Evolutionary conservation across 1,284 basidiomycete genomes (phyloP).

Genomic region (Cutaneotrichosporon cyanovorans): DNA sequence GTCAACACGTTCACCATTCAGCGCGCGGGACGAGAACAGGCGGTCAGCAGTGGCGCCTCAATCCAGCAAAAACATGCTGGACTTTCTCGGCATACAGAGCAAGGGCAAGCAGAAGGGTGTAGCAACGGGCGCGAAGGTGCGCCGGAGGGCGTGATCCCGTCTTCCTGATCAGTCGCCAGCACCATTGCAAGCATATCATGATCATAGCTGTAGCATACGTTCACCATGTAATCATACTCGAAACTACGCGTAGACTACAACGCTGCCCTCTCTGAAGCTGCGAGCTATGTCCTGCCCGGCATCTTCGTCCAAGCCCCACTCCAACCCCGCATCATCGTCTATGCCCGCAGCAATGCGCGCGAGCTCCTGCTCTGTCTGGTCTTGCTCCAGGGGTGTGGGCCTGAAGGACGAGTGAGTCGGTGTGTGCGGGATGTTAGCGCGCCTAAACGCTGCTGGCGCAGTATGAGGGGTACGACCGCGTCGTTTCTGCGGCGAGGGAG

Average conservation of each 20-base stretch:
- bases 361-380: background rate
- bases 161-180: too few relatives aligned
- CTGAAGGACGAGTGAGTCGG: too few relatives aligned
- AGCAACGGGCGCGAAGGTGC: constrained; percentile 22
- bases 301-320: constrained; percentile 39
- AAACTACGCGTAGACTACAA: constrained; percentile 2
- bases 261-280: constrained; percentile 30
- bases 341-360: background rate
- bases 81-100: constrained; percentile 20
- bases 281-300: constrained; percentile 23
- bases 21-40: background rate
- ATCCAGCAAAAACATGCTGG: constrained; percentile 2
- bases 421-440: too few relatives aligned
- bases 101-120: constrained; percentile 28
- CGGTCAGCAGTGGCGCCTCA: too few relatives aligned
- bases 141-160: constrained; percentile 14
- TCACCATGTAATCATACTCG: too few relatives aligned
- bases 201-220: too few relatives aligned
- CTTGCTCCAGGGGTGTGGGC: background rate
- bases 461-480: too few relatives aligned
- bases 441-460: too few relatives aligned
- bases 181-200: too few relatives aligned
- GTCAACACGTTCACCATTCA: background rate
- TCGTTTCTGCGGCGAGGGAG: too few relatives aligned
- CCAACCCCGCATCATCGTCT: constrained; percentile 26